These are phyloP conservation scores for Microdochium nivale DNA, from an alignment of 2,329 filamentous ascomycete genomes.

Conservation along the genomic window DNA sequence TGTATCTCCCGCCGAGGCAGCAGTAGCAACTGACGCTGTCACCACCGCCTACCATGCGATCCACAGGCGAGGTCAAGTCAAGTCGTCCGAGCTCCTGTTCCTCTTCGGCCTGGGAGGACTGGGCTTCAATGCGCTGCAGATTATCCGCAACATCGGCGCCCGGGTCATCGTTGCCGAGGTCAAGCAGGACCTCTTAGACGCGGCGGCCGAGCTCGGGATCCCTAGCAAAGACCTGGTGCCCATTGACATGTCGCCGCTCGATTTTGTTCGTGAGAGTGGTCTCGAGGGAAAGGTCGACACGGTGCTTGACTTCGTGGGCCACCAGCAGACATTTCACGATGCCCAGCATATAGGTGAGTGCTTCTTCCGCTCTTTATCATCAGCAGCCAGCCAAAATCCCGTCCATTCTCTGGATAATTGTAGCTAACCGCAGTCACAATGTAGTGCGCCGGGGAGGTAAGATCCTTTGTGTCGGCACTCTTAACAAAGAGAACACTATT, in stretches of 20 bases:
- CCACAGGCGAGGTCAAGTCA: slow-evolving; percentile 23
- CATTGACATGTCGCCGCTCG: slow-evolving; percentile 14
- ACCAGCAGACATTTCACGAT: slow-evolving; percentile 26
- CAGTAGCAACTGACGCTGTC: slow-evolving; percentile 30
- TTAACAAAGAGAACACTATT: slow-evolving; percentile 27
- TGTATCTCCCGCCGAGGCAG: slow-evolving; percentile 19
- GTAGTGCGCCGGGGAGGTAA: slow-evolving; percentile 26
- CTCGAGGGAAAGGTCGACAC: slow-evolving; percentile 16
- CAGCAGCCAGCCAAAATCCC: too few relatives aligned
- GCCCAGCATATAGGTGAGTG: slow-evolving; percentile 22
- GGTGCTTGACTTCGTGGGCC: slow-evolving; percentile 24
- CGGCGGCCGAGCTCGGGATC: slow-evolving; percentile 21
- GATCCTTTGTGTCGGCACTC: slow-evolving; percentile 28
- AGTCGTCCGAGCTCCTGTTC: slow-evolving; percentile 24
- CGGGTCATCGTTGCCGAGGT: slow-evolving; percentile 24
- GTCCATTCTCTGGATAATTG: too few relatives aligned
- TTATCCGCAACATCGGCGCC: slow-evolving; percentile 38
- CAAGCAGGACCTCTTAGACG: slow-evolving; percentile 18
- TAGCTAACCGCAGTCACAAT: not conserved
- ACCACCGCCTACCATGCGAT: slow-evolving; percentile 31
- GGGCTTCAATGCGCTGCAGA: slow-evolving; percentile 30
- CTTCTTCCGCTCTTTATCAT: too few relatives aligned
- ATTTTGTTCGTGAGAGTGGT: slow-evolving; percentile 17
- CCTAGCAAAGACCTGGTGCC: slow-evolving; percentile 20
- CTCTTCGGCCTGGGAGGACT: slow-evolving; percentile 31